phyloP scores from a whole-genome alignment of 192 early-diverging fungal species.

The Podila epigama region DNA sequence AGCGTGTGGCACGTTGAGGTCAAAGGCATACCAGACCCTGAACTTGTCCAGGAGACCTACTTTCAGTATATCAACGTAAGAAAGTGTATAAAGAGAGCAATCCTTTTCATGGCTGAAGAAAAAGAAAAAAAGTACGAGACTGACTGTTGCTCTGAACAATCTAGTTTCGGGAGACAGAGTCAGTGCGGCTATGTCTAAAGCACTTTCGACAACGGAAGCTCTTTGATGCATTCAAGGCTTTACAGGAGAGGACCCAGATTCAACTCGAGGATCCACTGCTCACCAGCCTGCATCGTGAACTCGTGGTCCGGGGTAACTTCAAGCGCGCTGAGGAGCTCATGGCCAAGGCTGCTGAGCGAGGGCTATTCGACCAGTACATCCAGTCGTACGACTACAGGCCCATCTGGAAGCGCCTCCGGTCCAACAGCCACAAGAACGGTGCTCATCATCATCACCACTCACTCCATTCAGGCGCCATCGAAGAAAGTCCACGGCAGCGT shows the following conservation, averaged over 20 bases:
- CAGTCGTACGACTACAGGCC: slow-evolving; percentile 73
- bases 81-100: background rate
- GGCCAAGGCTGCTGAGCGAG: slow-evolving; percentile 59
- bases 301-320: slow-evolving; percentile 80
- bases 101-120: background rate
- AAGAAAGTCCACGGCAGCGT: slow-evolving; percentile 66
- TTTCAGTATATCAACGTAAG: slow-evolving; percentile 72
- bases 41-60: slow-evolving; percentile 71
- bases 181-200: slow-evolving; percentile 86
- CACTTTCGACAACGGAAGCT: slow-evolving; percentile 86
- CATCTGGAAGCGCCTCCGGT: slow-evolving; percentile 38
- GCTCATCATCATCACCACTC: slow-evolving; percentile 34
- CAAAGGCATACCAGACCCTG: slow-evolving; percentile 73
- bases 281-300: slow-evolving; percentile 72
- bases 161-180: slow-evolving; percentile 79
- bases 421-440: slow-evolving; percentile 22
- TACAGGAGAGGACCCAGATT: slow-evolving; percentile 68
- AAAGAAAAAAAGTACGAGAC: background rate
- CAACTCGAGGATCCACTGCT: slow-evolving; percentile 85
- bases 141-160: background rate
- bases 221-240: slow-evolving; percentile 70
- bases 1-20: slow-evolving; percentile 95
- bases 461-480: slow-evolving; percentile 17
- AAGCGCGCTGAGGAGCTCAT: slow-evolving; percentile 76
- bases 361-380: slow-evolving; percentile 80